Conservation (phyloP, 1,284 basidiomycete species). For the Tilletia walkeri region DNA sequence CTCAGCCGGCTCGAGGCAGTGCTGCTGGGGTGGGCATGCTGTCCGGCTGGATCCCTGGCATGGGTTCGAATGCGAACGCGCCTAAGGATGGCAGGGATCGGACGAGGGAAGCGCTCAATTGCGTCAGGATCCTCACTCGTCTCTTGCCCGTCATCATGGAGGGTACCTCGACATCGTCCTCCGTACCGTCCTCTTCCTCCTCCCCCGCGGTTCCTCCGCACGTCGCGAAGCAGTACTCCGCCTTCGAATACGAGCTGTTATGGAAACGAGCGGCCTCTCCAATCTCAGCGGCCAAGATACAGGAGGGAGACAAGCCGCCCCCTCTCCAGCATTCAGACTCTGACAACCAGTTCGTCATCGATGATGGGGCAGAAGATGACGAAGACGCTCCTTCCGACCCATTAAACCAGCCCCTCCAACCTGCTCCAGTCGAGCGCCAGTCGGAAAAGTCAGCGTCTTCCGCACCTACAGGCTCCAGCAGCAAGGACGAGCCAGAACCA, state of each 20-base stretch:
- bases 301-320: neutral
- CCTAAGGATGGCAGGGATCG: constrained; percentile 30
- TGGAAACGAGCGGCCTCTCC: constrained; percentile 24
- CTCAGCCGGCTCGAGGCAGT: constrained; percentile 17
- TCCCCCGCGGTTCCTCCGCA: neutral
- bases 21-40: neutral
- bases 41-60: neutral
- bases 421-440: neutral
- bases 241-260: constrained; percentile 32
- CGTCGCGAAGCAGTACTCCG: constrained; percentile 18
- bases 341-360: constrained; percentile 46
- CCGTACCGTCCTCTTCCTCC: constrained; percentile 21
- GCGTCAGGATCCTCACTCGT: constrained; percentile 45
- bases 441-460: neutral
- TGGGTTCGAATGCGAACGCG: neutral
- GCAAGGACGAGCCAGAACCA: neutral
- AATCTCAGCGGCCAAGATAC: neutral
- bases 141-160: constrained; percentile 42
- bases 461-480: neutral
- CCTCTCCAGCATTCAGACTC: neutral
- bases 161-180: constrained; percentile 10
- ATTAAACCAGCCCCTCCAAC: constrained; percentile 12
- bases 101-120: constrained; percentile 46
- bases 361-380: constrained; percentile 39
- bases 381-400: constrained; percentile 29